Evolutionary conservation across 2,329 filamentous ascomycete genomes (phyloP), one percentile per base, ranked within the genome.

Genomic region (Capronia coronata): DNA sequence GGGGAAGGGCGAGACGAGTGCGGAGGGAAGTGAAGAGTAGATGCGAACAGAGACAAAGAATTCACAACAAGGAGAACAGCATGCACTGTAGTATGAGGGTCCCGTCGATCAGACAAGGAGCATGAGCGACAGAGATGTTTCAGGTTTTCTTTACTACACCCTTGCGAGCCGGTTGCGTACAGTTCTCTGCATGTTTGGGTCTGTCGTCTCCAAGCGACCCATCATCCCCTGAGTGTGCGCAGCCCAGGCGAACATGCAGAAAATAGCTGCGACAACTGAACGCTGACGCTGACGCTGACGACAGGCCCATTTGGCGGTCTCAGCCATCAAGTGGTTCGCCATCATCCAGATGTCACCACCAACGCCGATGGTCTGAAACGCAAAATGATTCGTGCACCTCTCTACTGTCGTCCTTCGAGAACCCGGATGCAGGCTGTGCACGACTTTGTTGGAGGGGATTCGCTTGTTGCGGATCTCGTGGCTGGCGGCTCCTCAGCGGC

Each of bases 21-120:
- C 44, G 48, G 52, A 48, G 5, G 25, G 42, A 38, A 27, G 32
- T 22, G 43, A 50, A 44, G 40, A 30, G 32, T 48, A 54, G 23
- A 43, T 47, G 35, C 25, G 46, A 27, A 25, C 43, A 18, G 48
- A 44, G 21, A 54, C 51, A 54, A 54, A 54, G 51, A 48, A 46
- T 35, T 21, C 29, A 22, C 16, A 35, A 32, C 34, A 19, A 18
- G 29, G 13, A 5, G 34, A 34, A 34, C 14, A 8, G 18, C 22
- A 27, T 13, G 34, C 21, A 41, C 11, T 19, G n/a, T 29, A 21
- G 22, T 13, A 25, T 13, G 16, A 41, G 21, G 34, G 34, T 41
- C 34, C 41, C 18, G 30, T 18, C 18, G 35, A 16, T 19, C 43
- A 35, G 35, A 39, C 21, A 47, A 44, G 39, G 47, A 40, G 41